A percentile compares a stretch with the other conserved stretches of the same genome.
These are phyloP conservation scores for Amanita pallidorosea DNA, from an alignment of 768 basidiomycete species.

Conservation along the genomic window DNA sequence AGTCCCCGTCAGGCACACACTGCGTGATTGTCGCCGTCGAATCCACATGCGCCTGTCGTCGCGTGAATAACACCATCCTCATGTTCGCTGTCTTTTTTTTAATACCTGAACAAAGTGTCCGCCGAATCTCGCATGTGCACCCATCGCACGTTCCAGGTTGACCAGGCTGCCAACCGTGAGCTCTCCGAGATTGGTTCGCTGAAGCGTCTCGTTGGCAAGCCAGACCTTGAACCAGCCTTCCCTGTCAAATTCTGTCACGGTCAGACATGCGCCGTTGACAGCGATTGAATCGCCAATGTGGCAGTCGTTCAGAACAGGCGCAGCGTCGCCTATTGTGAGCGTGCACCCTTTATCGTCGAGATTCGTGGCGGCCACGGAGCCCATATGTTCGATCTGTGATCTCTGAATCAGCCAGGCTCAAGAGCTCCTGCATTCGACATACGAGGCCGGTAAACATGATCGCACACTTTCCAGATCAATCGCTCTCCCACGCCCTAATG, in stretches of 20 bases:
- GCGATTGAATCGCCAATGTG: constrained; percentile 91
- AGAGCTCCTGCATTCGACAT: constrained; percentile 15
- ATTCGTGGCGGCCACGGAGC: constrained; percentile 55
- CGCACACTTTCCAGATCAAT: neutral
- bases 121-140: constrained; percentile 82
- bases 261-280: constrained; percentile 81
- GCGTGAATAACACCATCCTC: neutral
- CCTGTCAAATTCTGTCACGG: constrained; percentile 76
- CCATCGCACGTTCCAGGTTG: constrained; percentile 94
- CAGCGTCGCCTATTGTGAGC: constrained; percentile 62
- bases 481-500: neutral
- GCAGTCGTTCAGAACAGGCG: constrained; percentile 76
- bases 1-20: constrained; percentile 71
- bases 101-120: constrained; percentile 94
- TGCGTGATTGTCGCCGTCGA: constrained; percentile 69
- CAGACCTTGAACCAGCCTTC: constrained; percentile 87
- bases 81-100: neutral
- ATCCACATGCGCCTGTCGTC: constrained; percentile 85
- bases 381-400: constrained; percentile 80
- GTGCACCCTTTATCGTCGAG: constrained; percentile 72
- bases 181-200: constrained; percentile 84
- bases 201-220: constrained; percentile 91
- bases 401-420: constrained; percentile 3
- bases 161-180: constrained; percentile 68
- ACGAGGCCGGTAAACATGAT: constrained; percentile 77